Evolutionary conservation across 176 grass and related monocot genomes (phyloP), one percentile per base, ranked within the genome.

Genomic region (Oryza longistaminata): DNA sequence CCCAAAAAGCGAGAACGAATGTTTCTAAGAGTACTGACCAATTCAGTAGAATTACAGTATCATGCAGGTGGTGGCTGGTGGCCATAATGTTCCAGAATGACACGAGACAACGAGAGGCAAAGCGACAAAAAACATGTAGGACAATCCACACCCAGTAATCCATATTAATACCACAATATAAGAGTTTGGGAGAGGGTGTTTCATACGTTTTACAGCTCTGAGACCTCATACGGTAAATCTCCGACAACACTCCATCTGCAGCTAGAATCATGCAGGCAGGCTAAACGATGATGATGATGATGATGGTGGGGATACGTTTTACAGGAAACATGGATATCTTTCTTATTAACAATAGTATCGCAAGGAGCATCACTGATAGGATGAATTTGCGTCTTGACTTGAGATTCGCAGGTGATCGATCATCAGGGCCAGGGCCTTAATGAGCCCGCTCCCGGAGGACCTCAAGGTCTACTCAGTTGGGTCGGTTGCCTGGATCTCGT

Each of bases 401-500:
- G n/a, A 70, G 85, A 39, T 31, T 31, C 22, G 17, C 53, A 70
- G 75, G 66, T 14, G 3, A 65, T 67, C 52, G 3, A 65, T 67
- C 52, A 40, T 60, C 27, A 5, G 76, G 44, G 5, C 1, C 12
- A 24, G n/a, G 17, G 27, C 17, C 70, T 87, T 88, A 99, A 82
- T 94, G 93, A 66, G 96, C 96, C 44, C 96, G 77, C 31, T 99
- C 91, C 2, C 91, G 80, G n/a, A 99, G 88, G 44, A 94, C 86
- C 14, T 94, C 89, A 9, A 99, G 48, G 68, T 96, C 93, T 90
- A 94, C 74, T 99, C 96, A 1, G 96, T 65, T 25, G 91, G 91
- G 31, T 99, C 96, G 2, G 96, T 99, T 25, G 96, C 96, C 77
- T 99, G 96, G 83, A 99, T 99, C 85, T 99, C 96, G 4, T 98